Percentiles rank a stretch among this genome's conserved stretches.
Conservation (phyloP, 192 early-diverging fungal genomes). For the Glomus cerebriforme region DNA sequence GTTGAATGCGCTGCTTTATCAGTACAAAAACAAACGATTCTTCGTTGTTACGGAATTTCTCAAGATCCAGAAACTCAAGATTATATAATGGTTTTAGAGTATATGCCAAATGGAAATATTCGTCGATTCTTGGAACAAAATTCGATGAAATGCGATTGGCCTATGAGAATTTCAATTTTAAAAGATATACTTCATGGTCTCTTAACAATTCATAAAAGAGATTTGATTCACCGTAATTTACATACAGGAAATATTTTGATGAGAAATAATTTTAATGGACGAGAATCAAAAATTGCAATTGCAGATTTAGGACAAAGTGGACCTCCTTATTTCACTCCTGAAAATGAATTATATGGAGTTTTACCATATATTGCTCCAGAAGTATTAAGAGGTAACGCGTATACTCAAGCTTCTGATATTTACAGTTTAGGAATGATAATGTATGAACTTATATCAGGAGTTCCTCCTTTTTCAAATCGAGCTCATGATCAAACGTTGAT, state of each 20-base stretch:
- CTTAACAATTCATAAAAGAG: conserved; percentile 39
- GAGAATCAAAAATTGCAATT: neutral
- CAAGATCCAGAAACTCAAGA: conserved; percentile 40
- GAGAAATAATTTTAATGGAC: neutral
- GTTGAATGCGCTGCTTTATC: neutral
- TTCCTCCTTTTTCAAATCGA: conserved; percentile 39
- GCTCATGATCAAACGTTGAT: conserved; percentile 34
- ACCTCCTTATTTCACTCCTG: neutral
- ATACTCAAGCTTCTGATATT: conserved; percentile 31
- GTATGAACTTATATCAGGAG: conserved; percentile 43
- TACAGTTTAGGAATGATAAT: conserved; percentile 48
- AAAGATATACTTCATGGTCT: conserved; percentile 36
- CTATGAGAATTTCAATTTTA: neutral
- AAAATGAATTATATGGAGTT: conserved; percentile 31
- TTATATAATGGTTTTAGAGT: conserved; percentile 43
- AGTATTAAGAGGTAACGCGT: conserved; percentile 16
- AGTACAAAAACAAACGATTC: neutral
- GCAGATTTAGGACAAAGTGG: neutral
- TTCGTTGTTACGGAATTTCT: conserved; percentile 37
- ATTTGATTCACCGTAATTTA: conserved; percentile 43
- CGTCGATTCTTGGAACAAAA: neutral
- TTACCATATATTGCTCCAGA: conserved; percentile 41
- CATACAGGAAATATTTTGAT: conserved; percentile 50
- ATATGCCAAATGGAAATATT: conserved; percentile 26
- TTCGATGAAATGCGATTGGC: neutral